Evolutionary conservation across 1,284 basidiomycete genomes (phyloP), one percentile per base, ranked within the genome.

Genomic region (Ustilago tritici): DNA sequence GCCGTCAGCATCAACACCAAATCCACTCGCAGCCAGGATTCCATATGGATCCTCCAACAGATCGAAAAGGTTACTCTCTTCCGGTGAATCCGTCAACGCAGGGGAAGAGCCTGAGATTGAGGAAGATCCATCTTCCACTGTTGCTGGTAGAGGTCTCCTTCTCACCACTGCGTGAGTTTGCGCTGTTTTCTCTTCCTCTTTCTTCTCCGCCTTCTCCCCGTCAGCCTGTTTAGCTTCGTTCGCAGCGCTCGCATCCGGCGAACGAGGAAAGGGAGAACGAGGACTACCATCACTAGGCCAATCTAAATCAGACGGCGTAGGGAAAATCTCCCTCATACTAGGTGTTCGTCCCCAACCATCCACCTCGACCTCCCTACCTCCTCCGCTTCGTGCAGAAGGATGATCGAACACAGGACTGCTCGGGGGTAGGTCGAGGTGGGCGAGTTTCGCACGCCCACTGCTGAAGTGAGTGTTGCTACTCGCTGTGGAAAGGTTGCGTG

Each of bases 31-130:
- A 3, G 79, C 78, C 1, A 85, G 61, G 7, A 85, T 72, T 14
- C 82, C 83, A 60, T 85, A 85, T 14, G 83, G 82, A 65, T 85
- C 83, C 47, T 85, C 83, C 58, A 85, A 70, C 60, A 82, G 56
- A 17, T 85, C 81, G 38, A 83, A 78, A 41, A 82, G 58, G 49
- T 74, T 74, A 5, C 31, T 59, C 28, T 14, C 53, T 41, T 46
- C 56, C 2, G 56, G 56, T 10, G 56, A 58, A 11, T 66, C 66
- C 19, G 70, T 62, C 19, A 63, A 50, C 2, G 78, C 80, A 2
- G 79, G 76, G 17, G 78, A 78, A 2, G 65, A 66, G 1, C 65
- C 71, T 0, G 78, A 68, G 12, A 76, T 73, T 11, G 76, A 76
- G 8, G 82, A 79, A 1, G 80, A 76, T 3, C 69, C 82, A 52